Evolutionary conservation across 1,139 yeast genomes (phyloP), one percentile per base, ranked within the genome.

Genomic region (Scheffersomyces quercinus): DNA sequence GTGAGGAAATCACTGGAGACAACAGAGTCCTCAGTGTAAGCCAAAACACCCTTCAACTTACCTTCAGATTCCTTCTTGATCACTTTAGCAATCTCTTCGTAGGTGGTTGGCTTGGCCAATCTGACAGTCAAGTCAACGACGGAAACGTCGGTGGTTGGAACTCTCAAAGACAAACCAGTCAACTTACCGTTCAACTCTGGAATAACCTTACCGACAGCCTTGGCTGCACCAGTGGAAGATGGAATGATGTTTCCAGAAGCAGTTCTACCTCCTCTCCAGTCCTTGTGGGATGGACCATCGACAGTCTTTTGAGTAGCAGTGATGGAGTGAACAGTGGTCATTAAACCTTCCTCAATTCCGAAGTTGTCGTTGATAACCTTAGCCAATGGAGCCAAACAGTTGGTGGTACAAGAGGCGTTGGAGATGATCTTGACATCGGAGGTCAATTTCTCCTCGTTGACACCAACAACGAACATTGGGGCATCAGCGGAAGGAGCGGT

Each of bases 211-310:
- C 60, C 60, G 36, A 56, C 60, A 39, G 60, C 60, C 56, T 56
- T 56, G 41, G 60, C 60, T 28, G 60, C 60, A 54, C 60, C 60
- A 37, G 60, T 56, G 41, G 59, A 55, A 28, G 58, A 56, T 36
- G 60, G 60, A 42, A 56, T 56, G 49, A 56, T 54, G 55, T 56
- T 56, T 31, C 53, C 56, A 35, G 60, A 56, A 31, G 60, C 58
- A 42, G 59, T 54, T 49, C 60, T 50, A 34, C 60, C 60, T 39
- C 58, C 58, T 54, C 60, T 56, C 60, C 60, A 56, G 52, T 56
- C 59, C 56, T 56, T 56, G 53, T 56, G 59, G 45, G 60, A 54
- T 32, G 60, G 60, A 42, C 59, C 59, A 50, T 56, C 60, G 35
- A 56, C 60, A 41, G 60, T 56, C 55, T 54, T 54, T 38, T 56